These are phyloP conservation scores for Podospora pseudopauciseta DNA, from an alignment of 495 filamentous ascomycete genomes.

Conservation along the genomic window DNA sequence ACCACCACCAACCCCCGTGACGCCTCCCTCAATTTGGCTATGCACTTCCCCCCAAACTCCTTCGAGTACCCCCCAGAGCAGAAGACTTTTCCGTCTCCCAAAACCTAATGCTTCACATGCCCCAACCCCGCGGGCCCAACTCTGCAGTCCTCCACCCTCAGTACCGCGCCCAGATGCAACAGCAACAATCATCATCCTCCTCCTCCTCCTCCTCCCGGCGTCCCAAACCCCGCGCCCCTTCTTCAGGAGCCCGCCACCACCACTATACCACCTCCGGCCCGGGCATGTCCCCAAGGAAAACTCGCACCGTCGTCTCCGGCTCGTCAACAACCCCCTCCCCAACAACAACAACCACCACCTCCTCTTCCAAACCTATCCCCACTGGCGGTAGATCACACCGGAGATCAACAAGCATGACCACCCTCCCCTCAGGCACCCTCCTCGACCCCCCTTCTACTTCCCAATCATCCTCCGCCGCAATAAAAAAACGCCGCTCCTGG, in stretches of 20 bases:
- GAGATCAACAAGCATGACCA: too few relatives aligned
- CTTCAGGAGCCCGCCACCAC: slow-evolving; percentile 41
- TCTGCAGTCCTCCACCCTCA: not conserved
- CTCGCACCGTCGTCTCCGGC: slow-evolving; percentile 28
- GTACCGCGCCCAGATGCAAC: not conserved
- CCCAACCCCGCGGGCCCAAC: slow-evolving; percentile 16
- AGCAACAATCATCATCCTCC: not conserved
- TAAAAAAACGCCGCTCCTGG: slow-evolving; percentile 30
- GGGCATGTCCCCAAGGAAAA: slow-evolving; percentile 38
- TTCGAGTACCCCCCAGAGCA: slow-evolving; percentile 29
- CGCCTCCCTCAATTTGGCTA: slow-evolving; percentile 14
- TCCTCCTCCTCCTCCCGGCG: slow-evolving; percentile 19
- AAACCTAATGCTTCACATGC: slow-evolving; percentile 42
- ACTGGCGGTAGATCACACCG: not conserved
- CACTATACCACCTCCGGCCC: slow-evolving; percentile 13
- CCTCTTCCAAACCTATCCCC: slow-evolving; percentile 14
- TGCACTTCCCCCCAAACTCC: slow-evolving; percentile 15
- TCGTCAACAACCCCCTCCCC: slow-evolving; percentile 2
- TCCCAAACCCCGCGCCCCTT: slow-evolving; percentile 41
- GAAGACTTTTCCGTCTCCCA: slow-evolving; percentile 22
- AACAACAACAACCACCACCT: not conserved
- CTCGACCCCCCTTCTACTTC: too few relatives aligned
- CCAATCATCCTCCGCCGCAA: slow-evolving; percentile 9
- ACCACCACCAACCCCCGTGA: not conserved
- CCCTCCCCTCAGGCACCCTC: slow-evolving; percentile 11